Evolutionary conservation across 768 basidiomycete species (phyloP), one percentile per base, ranked within the genome.

Genomic region (Cystofilobasidium bisporidii): DNA sequence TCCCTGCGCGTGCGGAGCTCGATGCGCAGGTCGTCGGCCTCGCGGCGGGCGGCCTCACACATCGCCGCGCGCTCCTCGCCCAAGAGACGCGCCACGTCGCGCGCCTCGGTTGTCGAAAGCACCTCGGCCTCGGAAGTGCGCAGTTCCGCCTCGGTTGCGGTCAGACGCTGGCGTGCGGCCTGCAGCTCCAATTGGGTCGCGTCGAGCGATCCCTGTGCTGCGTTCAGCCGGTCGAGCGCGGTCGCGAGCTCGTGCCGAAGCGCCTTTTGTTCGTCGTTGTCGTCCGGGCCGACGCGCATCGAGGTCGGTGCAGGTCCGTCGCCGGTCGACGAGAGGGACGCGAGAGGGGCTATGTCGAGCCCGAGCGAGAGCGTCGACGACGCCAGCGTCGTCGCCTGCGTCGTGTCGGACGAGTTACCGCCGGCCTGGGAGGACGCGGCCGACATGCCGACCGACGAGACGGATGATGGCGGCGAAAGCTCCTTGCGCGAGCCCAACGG

Each of bases 331-430:
- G 9, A 32, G 9, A 30, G 18, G 28, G 53, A 3, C 28, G 28
- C 17, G 18, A 56, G n/a, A 14, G 53, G 30, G 8, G 53, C 6
- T 11, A 56, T 32, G 28, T 56, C 53, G 53, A 56, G 53, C 3
- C 53, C 53, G 26, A 56, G 53, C 10, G 53, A 56, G 28, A 32
- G 53, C 15, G 53, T 56, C 53, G 53, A 56, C 28, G 53, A 56
- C 2, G 53, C 53, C 12, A 56, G 53, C 30, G 53, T 56, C 17
- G 53, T 56, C 9, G 28, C 53, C 18, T 56, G 45, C 18, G 45
- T 47, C n/a, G 45, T 47, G 45, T 47, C 45, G 45, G 45, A 47
- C 17, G 45, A 47, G 24, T 12, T 20, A 10, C 50, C 24, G n/a
- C 28, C 50, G 11, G 26, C 53, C 17, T 30, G 53, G 10, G 53